Evolutionary conservation across 441 rosid species (phyloP).

Genomic region (Codiaeum variegatum): DNA sequence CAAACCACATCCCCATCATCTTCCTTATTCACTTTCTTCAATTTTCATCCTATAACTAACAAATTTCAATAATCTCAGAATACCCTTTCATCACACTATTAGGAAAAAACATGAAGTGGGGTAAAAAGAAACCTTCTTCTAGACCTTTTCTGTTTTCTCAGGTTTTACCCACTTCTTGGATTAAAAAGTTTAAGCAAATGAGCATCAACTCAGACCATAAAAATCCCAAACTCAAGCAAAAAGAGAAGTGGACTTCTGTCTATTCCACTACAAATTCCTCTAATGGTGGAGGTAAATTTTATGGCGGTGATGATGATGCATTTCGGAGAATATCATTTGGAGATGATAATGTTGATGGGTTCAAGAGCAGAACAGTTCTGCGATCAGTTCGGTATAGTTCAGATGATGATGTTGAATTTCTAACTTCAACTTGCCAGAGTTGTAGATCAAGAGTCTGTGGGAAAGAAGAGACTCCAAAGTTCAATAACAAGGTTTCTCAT

Average conservation of each 20-base stretch:
- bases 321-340: conserved; percentile 55
- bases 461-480: conserved; percentile 30
- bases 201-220: conserved; percentile 34
- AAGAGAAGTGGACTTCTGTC: conserved; percentile 30
- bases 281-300: conserved; percentile 33
- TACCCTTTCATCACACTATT: neutral
- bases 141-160: conserved; percentile 51
- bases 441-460: conserved; percentile 27
- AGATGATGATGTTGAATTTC: conserved; percentile 27
- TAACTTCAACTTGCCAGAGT: conserved; percentile 28
- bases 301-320: conserved; percentile 43
- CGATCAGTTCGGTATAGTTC: conserved; percentile 31
- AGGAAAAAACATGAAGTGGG: conserved; percentile 64
- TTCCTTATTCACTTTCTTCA: conserved; percentile 15
- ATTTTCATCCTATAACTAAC: neutral
- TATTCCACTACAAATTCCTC: conserved; percentile 23
- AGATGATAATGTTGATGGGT: conserved; percentile 31
- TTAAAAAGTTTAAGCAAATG: conserved; percentile 58
- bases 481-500: conserved; percentile 41
- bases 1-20: conserved; percentile 10
- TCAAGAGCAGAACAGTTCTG: conserved; percentile 15
- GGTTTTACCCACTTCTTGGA: conserved; percentile 52
- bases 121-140: conserved; percentile 45
- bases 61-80: neutral
- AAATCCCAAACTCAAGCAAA: conserved; percentile 33